Evolutionary conservation across 1,284 basidiomycete genomes (phyloP), one percentile per base, ranked within the genome.

Genomic region (Ceratobasidium sp.): DNA sequence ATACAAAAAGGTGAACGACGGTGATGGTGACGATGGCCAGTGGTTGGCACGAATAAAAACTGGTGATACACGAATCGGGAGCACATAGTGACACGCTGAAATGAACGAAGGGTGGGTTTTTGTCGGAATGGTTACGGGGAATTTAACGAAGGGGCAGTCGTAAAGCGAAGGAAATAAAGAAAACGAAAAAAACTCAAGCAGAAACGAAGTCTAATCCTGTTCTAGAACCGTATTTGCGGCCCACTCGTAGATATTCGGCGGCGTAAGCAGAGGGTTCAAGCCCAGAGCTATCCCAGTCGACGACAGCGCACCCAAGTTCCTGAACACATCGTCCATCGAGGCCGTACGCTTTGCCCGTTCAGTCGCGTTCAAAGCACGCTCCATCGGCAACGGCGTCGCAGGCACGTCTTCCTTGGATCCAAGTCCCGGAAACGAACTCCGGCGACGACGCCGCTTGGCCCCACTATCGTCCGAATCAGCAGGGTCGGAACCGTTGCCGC

Each of bases 271-370:
- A 6, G 61, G 39, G 6, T 48, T 31, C 13, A 63, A 22, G 34
- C 34, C 34, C 7, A 51, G 16, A 6, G 49, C 22, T 5, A 19
- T 16, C 7, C 22, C 49, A 24, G 49, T 19, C 41, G n/a, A 24
- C 22, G 63, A 65, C 13, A 71, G 39, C 27, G 68, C 68, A 22
- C 56, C 43, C 49, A 71, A 43, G 41, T 71, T 71, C 19, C 46
- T 53, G 8, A 71, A 48, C 37, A 61, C 68, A 37, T 71, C 68
- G 29, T 71, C 68, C 68, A 71, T 71, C 41, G 68, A 71, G 27
- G 56, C 53, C 3, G 68, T 34, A 13, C 68, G 54, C 43, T 71
- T 71, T 2, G 54, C 56, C 41, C 68, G 22, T 7, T 71, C 68
- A 19, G n/a, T 27, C 1, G 68, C n/a, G 31, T 71, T 56, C 37